These are phyloP conservation scores for Exophiala bonariae DNA, from an alignment of 2,329 filamentous ascomycete genomes.

Conservation along the genomic window DNA sequence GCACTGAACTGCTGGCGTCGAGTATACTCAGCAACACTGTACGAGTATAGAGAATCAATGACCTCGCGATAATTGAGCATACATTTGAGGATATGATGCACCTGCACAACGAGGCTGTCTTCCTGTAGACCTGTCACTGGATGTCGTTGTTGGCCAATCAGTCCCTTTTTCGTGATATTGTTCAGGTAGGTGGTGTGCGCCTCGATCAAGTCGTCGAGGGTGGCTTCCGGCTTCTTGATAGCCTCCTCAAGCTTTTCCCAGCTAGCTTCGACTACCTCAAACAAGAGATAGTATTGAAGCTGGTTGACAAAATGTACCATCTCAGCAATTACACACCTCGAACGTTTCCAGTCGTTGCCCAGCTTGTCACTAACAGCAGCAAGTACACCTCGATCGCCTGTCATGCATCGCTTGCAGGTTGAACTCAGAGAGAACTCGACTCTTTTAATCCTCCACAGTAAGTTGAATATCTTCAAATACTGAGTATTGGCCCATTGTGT, in stretches of 20 bases:
- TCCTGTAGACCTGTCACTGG: conserved; percentile 55
- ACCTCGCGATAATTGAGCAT: conserved; percentile 94
- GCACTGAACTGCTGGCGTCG: conserved; percentile 82
- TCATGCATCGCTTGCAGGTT: conserved; percentile 95
- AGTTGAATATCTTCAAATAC: conserved; percentile 99
- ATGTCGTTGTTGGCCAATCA: conserved; percentile 69
- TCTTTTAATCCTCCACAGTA: conserved; percentile 95
- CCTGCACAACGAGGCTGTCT: conserved; percentile 82
- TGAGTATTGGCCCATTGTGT: conserved; percentile 94
- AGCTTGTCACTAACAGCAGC: conserved; percentile 72
- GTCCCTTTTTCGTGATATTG: conserved; percentile 92
- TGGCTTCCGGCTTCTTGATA: conserved; percentile 81
- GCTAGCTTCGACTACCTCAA: conserved; percentile 95
- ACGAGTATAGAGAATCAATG: conserved; percentile 91
- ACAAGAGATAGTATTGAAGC: conserved; percentile 96
- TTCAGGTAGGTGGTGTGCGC: conserved; percentile 90
- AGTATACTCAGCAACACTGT: conserved; percentile 92
- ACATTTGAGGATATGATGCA: conserved; percentile 86
- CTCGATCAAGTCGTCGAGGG: conserved; percentile 89
- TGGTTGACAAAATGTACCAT: conserved; percentile 99
- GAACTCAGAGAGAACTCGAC: conserved; percentile 91
- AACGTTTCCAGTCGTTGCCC: conserved; percentile 82
- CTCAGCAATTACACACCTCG: conserved; percentile 84
- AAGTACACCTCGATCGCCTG: conserved; percentile 86
- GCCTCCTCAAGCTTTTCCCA: conserved; percentile 88